Evolutionary conservation across 208 protist genomes (phyloP), one percentile per base, ranked within the genome.

Genomic region (Porcisia deanei): DNA sequence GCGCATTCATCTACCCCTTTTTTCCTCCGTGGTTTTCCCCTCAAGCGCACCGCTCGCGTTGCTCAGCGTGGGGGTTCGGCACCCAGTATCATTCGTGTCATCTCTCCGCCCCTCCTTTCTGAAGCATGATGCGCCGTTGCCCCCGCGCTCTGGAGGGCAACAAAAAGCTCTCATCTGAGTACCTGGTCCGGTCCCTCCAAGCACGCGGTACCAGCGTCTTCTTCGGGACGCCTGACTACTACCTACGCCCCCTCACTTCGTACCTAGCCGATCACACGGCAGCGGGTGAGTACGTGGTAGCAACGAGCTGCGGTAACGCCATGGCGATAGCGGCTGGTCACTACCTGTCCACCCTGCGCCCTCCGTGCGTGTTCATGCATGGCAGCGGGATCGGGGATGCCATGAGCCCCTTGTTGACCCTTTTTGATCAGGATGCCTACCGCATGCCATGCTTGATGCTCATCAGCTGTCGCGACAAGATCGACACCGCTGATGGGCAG

Each of bases 201-300:
- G 37, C 79, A 45, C 78, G 82, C 49, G 88, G 86, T 20, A 85
- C 91, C 2, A 85, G 79, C 16, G 85, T 83, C 52, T 98, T 93
- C 79, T 95, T 89, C 66, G 94, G 94, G n/a, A 89, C 94, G 37
- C 95, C 95, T 41, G 92, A 98, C 77, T 94, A 84, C 34, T 72
- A 95, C 39, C 77, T 98, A 10, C 90, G 93, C 73, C 77, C 91
- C 69, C 85, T 97, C 69, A 93, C 88, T 52, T 85, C 92, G 7
- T 97, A 96, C 80, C 89, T 96, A 6, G 82, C 81, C 1, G 85
- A 91, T 64, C 76, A 91, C 72, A 85, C 81, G 5, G 75, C 81
- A 53, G 79, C 76, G 10, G 68, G 70, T 12, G 80, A 97, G 74
- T 91, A 96, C 71, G 77, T 96, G 9, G 86, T 93, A 37, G 87